Evolutionary conservation across 352 stramenopile species (phyloP).

Genomic region (Aphanomyces cochlioides): DNA sequence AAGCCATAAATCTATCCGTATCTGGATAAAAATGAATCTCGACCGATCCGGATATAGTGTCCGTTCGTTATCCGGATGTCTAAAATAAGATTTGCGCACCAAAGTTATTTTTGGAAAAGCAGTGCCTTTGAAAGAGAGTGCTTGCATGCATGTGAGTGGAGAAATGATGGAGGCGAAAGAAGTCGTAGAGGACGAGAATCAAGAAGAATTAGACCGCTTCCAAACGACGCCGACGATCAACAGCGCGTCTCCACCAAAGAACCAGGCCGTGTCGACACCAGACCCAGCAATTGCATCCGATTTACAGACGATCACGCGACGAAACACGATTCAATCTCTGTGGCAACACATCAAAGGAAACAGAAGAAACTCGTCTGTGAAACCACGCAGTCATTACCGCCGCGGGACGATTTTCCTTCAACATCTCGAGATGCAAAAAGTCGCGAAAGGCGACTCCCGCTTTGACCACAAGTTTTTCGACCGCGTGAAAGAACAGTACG

Average conservation of each 20-base stretch:
- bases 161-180: background rate
- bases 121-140: background rate
- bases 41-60: background rate
- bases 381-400: constrained; percentile 45
- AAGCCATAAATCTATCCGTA: too few relatives aligned
- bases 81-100: background rate
- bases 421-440: constrained; percentile 65
- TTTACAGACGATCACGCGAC: constrained; percentile 1
- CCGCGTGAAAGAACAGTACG: constrained; percentile 64
- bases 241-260: too few relatives aligned
- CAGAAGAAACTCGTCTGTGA: constrained; percentile 2
- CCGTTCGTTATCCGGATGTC: background rate
- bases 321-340: constrained; percentile 7
- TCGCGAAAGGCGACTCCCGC: constrained; percentile 50
- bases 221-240: background rate
- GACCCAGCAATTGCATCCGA: background rate
- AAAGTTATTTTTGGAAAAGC: constrained; percentile 5
- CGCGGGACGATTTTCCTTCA: constrained; percentile 68
- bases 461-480: constrained; percentile 82
- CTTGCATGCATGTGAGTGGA: too few relatives aligned
- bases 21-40: too few relatives aligned
- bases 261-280: background rate
- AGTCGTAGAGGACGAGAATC: background rate
- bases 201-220: constrained; percentile 1
- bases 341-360: background rate